These are phyloP conservation scores for Cryphonectria japonica DNA, from an alignment of 2,329 filamentous ascomycete genomes.

Conservation along the genomic window DNA sequence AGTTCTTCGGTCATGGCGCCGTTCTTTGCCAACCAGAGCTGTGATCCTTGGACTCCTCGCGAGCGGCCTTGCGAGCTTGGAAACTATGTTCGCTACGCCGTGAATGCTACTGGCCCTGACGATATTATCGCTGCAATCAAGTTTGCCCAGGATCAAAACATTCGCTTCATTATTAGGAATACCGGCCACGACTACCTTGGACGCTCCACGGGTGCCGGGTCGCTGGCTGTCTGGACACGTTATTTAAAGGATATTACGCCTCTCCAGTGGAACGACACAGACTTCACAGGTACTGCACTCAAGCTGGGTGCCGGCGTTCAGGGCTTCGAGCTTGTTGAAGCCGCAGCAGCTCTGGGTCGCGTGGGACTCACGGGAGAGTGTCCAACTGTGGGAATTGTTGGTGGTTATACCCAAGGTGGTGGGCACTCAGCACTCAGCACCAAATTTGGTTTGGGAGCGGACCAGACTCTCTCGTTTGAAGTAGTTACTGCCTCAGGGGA, in stretches of 20 bases:
- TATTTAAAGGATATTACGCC: slow-evolving; percentile 39
- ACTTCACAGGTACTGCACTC: slow-evolving; percentile 52
- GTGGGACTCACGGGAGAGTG: slow-evolving; percentile 32
- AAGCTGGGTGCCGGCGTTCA: slow-evolving; percentile 60
- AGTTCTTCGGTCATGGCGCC: slow-evolving; percentile 37
- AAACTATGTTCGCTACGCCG: slow-evolving; percentile 37
- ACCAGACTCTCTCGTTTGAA: slow-evolving; percentile 52
- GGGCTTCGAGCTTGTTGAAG: slow-evolving; percentile 54
- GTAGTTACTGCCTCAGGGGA: slow-evolving; percentile 51
- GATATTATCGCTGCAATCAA: slow-evolving; percentile 31
- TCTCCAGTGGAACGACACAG: slow-evolving; percentile 20
- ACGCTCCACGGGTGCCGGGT: slow-evolving; percentile 23
- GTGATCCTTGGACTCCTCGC: slow-evolving; percentile 30
- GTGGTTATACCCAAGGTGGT: slow-evolving; percentile 53
- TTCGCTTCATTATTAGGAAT: slow-evolving; percentile 49
- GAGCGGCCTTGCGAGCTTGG: slow-evolving; percentile 41
- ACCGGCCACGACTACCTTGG: slow-evolving; percentile 47
- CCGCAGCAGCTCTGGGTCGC: slow-evolving; percentile 49
- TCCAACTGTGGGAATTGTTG: slow-evolving; percentile 52
- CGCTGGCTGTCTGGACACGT: slow-evolving; percentile 57
- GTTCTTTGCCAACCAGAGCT: slow-evolving; percentile 37
- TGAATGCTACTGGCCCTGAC: slow-evolving; percentile 30
- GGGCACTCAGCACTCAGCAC: slow-evolving; percentile 58
- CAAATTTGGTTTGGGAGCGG: slow-evolving; percentile 53
- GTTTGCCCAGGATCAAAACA: slow-evolving; percentile 44